Conservation (phyloP, 352 stramenopile species). For the Thalassiosira livingstoniorum region DNA sequence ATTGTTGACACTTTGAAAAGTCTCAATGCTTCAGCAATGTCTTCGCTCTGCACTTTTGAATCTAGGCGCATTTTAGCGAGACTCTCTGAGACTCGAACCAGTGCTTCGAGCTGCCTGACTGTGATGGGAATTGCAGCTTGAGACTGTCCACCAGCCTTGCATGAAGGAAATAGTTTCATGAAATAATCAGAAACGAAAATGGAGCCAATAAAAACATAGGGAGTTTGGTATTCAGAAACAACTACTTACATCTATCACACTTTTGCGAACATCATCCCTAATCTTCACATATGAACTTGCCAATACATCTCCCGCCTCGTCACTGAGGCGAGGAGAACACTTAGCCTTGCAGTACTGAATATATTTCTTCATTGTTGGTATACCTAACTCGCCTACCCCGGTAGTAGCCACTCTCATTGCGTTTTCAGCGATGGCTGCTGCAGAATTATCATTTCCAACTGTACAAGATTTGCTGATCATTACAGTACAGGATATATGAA, state of each 20-base stretch:
- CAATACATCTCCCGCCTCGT: conserved; percentile 91
- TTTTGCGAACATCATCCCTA: conserved; percentile 93
- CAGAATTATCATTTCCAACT: conserved; percentile 47
- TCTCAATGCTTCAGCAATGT: conserved; percentile 96
- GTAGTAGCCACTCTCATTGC: conserved; percentile 76
- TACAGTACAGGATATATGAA: not conserved
- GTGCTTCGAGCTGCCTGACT: conserved; percentile 97
- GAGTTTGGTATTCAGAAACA: conserved; percentile 12
- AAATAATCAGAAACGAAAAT: not conserved
- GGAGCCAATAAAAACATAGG: conserved; percentile 2
- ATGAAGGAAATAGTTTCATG: conserved; percentile 1
- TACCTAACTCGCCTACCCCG: conserved; percentile 79
- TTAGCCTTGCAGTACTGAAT: conserved; percentile 97
- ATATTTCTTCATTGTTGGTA: conserved; percentile 95
- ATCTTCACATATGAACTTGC: conserved; percentile 98
- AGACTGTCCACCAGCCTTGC: conserved; percentile 42
- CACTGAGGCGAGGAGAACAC: conserved; percentile 91
- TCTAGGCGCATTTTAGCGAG: conserved; percentile 97
- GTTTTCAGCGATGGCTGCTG: conserved; percentile 84
- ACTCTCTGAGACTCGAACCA: conserved; percentile 96
- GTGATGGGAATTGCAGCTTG: conserved; percentile 94
- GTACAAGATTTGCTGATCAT: conserved; percentile 47
- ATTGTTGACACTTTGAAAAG: conserved; percentile 99
- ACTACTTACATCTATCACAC: conserved; percentile 67
- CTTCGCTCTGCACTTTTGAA: conserved; percentile 85